Base-by-base conservation (phyloP, 2,329 filamentous ascomycete species). In the Anisogramma anomala region DNA sequence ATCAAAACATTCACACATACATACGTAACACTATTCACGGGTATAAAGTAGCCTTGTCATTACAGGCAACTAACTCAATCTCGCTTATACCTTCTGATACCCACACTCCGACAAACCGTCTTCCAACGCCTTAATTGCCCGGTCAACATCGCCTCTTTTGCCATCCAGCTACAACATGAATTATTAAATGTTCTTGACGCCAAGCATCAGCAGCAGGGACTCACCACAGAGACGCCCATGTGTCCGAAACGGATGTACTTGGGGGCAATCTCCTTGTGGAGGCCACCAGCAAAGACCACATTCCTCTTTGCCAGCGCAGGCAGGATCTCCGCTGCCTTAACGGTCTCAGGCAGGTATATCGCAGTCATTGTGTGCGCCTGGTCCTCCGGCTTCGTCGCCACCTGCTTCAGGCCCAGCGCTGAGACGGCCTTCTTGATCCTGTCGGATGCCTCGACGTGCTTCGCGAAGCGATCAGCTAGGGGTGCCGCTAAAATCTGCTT, bases 291-390 rank as follows among this genome's bases (percentile, higher is more conserved):
- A 59, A 96, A 96, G 46, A 98, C 77, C 30, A 98, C 84, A 22
- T 87, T 87, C 62, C 83, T 88, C 67, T 84, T 84, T 48, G 85
- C 63, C 48, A 98, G 68, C 57, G 78, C 87, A 10, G 91, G 88
- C 39, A 98, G 71, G 25, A 98, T 69, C 50, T 94, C 84, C 2
- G 87, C 74, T 22, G 83, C 80, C 52, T 81, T 79, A 39, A 96
- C 67, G 30, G 73, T 80, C 47, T 96, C 85, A 2, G 91, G 91
- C 41, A 98, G 73, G 63, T 91, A 95, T 52, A 98, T 91, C 44
- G 91, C 89, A 3, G 91, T 98, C 91, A 98, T 98, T 54, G 84
- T 87, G 61, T 94, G 89, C 31, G 91, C 87, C 66, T 96, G 89
- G 63, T 94, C 83, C 54, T 89, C 86, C 0, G 84, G 82, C 60